A percentile compares a stretch with the other conserved stretches of the same genome.
phyloP scores from a whole-genome alignment of 805 yeast genomes.

The Candida boidinii region DNA sequence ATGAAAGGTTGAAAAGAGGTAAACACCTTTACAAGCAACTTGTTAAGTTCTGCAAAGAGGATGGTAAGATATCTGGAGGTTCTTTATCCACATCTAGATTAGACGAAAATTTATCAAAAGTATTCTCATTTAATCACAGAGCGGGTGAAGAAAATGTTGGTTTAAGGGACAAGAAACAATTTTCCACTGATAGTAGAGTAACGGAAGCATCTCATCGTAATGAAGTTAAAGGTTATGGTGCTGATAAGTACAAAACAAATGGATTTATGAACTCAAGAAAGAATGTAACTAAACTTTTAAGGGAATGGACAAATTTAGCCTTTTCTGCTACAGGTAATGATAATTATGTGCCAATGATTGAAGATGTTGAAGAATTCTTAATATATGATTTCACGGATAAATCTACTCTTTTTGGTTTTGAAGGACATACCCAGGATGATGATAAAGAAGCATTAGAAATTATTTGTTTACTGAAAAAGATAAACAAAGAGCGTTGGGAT shows the following conservation, averaged over 20 bases:
- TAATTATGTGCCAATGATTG: conserved; percentile 45
- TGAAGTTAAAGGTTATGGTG: conserved; percentile 74
- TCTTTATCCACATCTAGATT: too few species aligned
- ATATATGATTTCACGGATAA: conserved; percentile 30
- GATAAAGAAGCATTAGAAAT: conserved; percentile 30
- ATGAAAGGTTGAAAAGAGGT: too few species aligned
- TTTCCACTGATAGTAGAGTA: conserved; percentile 76
- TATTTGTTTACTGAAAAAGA: conserved; percentile 28
- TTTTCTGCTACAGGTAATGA: conserved; percentile 24
- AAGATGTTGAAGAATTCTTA: conserved; percentile 50
- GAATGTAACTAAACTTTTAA: conserved; percentile 46
- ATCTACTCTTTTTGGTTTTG: conserved; percentile 23
- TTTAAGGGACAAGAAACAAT: conserved; percentile 71
- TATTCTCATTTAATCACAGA: conserved; percentile 69
- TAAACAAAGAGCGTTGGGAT: conserved; percentile 59
- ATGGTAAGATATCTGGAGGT: too few species aligned
- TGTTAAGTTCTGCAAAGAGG: conserved; percentile 13
- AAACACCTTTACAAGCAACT: conserved; percentile 27
- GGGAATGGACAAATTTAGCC: conserved; percentile 44
- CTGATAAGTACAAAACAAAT: conserved; percentile 48
- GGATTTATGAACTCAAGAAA: conserved; percentile 40
- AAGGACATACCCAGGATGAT: too few species aligned
- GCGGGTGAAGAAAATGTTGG: conserved; percentile 87
- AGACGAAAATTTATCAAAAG: conserved; percentile 16
- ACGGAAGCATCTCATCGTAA: conserved; percentile 52